Evolutionary conservation across 2,329 filamentous ascomycete genomes (phyloP).

Genomic region (Trichoderma pleuroti): DNA sequence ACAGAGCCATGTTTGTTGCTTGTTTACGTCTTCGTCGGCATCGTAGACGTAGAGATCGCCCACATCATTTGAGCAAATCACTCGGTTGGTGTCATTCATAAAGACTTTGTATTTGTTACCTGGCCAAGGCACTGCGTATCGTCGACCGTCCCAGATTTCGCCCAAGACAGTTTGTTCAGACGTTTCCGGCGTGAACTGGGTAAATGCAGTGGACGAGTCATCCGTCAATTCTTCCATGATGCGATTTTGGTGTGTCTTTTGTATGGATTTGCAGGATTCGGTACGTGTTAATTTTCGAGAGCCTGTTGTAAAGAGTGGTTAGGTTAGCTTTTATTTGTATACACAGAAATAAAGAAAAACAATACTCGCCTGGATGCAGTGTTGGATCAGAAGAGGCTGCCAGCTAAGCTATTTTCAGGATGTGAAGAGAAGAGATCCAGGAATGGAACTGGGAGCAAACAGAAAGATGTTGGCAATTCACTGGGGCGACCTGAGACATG

Average conservation of each 20-base stretch:
- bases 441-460: neutral
- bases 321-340: neutral
- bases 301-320: neutral
- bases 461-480: too few relatives aligned
- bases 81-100: conserved; percentile 10
- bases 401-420: neutral
- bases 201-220: neutral
- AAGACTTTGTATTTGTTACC: conserved; percentile 22
- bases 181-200: neutral
- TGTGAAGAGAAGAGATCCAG: neutral
- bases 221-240: neutral
- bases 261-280: neutral
- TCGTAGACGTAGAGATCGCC: neutral
- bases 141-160: neutral
- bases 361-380: neutral
- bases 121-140: conserved; percentile 21
- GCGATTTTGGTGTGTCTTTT: neutral
- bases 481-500: too few relatives aligned
- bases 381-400: neutral
- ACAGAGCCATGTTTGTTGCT: conserved; percentile 14
- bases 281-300: neutral
- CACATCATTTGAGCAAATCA: conserved; percentile 17
- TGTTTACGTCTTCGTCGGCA: neutral
- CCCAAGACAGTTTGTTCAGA: neutral
- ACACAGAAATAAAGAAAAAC: neutral